phyloP scores from a whole-genome alignment of 2,329 filamentous ascomycete genomes.

The Epicoccum sorghinum region DNA sequence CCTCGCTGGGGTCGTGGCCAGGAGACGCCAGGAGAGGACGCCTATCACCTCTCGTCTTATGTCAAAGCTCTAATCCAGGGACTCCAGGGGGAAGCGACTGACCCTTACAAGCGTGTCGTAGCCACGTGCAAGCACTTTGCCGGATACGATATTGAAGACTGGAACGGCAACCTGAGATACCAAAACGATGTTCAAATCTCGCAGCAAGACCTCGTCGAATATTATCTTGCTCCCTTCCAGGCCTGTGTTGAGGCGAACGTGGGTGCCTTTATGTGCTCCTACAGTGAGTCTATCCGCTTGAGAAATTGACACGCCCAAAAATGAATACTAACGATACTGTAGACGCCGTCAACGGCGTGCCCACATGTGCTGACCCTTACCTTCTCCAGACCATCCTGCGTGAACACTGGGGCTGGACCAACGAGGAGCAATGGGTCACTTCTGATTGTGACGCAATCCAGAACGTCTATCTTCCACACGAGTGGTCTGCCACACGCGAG shows the following conservation, averaged over 20 bases:
- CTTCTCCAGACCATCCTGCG: slow-evolving; percentile 68
- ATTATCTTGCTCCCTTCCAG: slow-evolving; percentile 71
- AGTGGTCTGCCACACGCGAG: slow-evolving; percentile 40
- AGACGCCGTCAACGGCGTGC: slow-evolving; percentile 68
- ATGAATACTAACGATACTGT: slow-evolving; percentile 33
- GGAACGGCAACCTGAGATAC: slow-evolving; percentile 45
- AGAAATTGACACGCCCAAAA: background rate
- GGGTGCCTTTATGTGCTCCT: slow-evolving; percentile 62
- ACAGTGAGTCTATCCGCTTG: slow-evolving; percentile 36
- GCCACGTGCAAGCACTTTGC: slow-evolving; percentile 50
- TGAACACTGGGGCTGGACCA: slow-evolving; percentile 68
- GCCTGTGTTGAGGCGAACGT: slow-evolving; percentile 55
- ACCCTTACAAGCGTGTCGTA: slow-evolving; percentile 34
- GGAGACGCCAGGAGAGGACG: slow-evolving; percentile 65
- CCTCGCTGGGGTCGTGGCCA: slow-evolving; percentile 62
- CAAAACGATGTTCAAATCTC: slow-evolving; percentile 63
- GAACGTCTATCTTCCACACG: slow-evolving; percentile 61
- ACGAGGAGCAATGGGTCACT: slow-evolving; percentile 66
- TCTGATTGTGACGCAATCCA: slow-evolving; percentile 69
- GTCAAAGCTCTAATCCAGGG: slow-evolving; percentile 61
- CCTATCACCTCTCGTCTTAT: slow-evolving; percentile 59
- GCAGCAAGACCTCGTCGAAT: slow-evolving; percentile 69
- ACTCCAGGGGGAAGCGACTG: slow-evolving; percentile 55
- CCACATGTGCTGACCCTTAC: slow-evolving; percentile 67
- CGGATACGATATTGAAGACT: slow-evolving; percentile 40